These are phyloP conservation scores for Malus orientalis DNA, from an alignment of 306 rosid species.

Conservation along the genomic window DNA sequence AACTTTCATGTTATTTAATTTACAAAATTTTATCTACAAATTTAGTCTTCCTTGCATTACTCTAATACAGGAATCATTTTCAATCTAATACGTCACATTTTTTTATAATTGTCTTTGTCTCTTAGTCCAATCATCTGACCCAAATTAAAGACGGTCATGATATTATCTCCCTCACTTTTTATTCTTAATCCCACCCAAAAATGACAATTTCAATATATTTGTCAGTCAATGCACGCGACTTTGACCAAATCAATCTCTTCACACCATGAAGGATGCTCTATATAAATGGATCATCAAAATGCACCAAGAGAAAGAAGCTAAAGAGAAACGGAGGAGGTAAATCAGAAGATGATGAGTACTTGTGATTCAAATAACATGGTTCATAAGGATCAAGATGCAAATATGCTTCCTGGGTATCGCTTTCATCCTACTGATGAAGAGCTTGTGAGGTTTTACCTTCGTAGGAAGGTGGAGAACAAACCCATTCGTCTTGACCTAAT, in stretches of 20 bases:
- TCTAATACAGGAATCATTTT: background rate
- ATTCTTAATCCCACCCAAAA: background rate
- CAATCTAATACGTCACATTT: background rate
- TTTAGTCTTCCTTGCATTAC: too few species aligned
- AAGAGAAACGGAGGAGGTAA: background rate
- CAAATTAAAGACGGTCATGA: background rate
- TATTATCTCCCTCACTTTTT: background rate
- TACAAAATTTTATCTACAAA: too few species aligned
- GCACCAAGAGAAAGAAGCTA: background rate
- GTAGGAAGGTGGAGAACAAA: constrained; percentile 16
- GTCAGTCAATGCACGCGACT: background rate
- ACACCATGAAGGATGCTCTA: background rate
- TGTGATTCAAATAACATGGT: background rate
- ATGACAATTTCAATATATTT: background rate
- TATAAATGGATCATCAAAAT: background rate
- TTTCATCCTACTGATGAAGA: constrained; percentile 30
- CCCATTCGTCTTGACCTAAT: constrained; percentile 18
- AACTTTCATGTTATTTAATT: too few species aligned
- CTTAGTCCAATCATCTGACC: background rate
- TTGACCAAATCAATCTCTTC: background rate
- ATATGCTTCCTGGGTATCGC: constrained; percentile 19
- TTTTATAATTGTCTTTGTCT: background rate
- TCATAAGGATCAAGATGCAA: background rate
- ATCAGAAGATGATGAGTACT: background rate
- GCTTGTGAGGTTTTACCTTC: constrained; percentile 18